Conservation (phyloP, 2,329 filamentous ascomycete genomes). For the Colletotrichum cuscutae region DNA sequence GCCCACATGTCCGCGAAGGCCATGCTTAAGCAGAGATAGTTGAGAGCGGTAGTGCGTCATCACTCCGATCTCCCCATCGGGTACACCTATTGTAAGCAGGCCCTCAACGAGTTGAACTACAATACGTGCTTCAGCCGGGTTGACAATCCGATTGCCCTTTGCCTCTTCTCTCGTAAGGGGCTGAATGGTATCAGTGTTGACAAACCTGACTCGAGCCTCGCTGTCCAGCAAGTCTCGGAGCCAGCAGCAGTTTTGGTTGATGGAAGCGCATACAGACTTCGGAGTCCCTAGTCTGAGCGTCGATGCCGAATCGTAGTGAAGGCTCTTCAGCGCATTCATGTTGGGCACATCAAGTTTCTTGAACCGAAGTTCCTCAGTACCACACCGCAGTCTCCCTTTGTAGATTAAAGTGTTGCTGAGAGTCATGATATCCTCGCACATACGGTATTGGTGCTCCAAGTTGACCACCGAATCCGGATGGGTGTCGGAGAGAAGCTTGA, state of each 20-base stretch:
- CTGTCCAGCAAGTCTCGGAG: slow-evolving; percentile 77
- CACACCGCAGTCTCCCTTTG: slow-evolving; percentile 88
- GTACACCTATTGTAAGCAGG: slow-evolving; percentile 79
- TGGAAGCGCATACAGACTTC: slow-evolving; percentile 66
- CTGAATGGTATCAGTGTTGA: slow-evolving; percentile 85
- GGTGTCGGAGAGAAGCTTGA: slow-evolving; percentile 90
- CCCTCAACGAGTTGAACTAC: slow-evolving; percentile 83
- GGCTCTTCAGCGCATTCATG: slow-evolving; percentile 67
- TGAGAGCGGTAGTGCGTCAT: slow-evolving; percentile 98
- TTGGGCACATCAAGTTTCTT: slow-evolving; percentile 76
- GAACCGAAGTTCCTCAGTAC: slow-evolving; percentile 78
- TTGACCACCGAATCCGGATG: slow-evolving; percentile 91
- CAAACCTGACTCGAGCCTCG: slow-evolving; percentile 79
- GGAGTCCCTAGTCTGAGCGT: slow-evolving; percentile 53
- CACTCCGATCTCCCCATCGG: slow-evolving; percentile 83
- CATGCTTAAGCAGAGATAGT: slow-evolving; percentile 82
- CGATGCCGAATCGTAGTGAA: slow-evolving; percentile 66
- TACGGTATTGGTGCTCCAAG: slow-evolving; percentile 95
- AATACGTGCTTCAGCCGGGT: slow-evolving; percentile 82
- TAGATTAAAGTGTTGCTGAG: slow-evolving; percentile 95
- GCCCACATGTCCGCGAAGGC: slow-evolving; percentile 67
- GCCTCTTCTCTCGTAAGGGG: slow-evolving; percentile 75
- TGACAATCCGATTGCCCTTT: slow-evolving; percentile 88
- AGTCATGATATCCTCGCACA: slow-evolving; percentile 97
- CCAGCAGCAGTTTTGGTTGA: slow-evolving; percentile 72